Conservation (phyloP, 306 rosid species). For the Ammopiptanthus mongolicus region DNA sequence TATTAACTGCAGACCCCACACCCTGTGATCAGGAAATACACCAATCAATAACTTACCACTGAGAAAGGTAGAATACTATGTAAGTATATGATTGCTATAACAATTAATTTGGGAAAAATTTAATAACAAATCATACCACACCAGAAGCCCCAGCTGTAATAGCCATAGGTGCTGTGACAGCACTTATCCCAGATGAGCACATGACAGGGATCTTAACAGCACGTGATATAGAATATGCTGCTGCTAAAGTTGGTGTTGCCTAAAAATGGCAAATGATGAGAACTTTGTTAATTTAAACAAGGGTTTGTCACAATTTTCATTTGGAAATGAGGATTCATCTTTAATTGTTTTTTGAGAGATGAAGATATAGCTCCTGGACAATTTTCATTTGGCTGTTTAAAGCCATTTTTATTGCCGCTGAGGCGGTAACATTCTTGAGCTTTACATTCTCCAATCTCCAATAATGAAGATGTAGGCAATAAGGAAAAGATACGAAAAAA, state of each 20-base stretch:
- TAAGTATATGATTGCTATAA: not conserved
- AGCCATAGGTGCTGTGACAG: conserved; percentile 94
- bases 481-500: not conserved
- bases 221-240: conserved; percentile 82
- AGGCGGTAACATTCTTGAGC: not conserved
- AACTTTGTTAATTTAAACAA: not conserved
- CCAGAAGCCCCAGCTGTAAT: conserved; percentile 93
- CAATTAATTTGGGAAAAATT: not conserved
- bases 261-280: conserved; percentile 18
- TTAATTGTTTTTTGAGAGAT: not conserved
- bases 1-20: conserved; percentile 85
- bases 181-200: conserved; percentile 83
- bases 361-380: not conserved
- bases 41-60: not conserved
- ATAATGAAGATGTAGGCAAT: not conserved
- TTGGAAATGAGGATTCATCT: not conserved
- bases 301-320: not conserved
- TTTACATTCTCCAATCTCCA: not conserved
- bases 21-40: conserved; percentile 48
- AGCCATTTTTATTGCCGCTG: not conserved
- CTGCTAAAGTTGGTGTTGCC: conserved; percentile 93
- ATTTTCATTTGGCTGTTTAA: not conserved
- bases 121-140: conserved; percentile 50
- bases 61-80: not conserved
- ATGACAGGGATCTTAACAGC: conserved; percentile 87